These are phyloP conservation scores for Sugiyamaella americana DNA, from an alignment of 805 yeast genomes.

Conservation along the genomic window DNA sequence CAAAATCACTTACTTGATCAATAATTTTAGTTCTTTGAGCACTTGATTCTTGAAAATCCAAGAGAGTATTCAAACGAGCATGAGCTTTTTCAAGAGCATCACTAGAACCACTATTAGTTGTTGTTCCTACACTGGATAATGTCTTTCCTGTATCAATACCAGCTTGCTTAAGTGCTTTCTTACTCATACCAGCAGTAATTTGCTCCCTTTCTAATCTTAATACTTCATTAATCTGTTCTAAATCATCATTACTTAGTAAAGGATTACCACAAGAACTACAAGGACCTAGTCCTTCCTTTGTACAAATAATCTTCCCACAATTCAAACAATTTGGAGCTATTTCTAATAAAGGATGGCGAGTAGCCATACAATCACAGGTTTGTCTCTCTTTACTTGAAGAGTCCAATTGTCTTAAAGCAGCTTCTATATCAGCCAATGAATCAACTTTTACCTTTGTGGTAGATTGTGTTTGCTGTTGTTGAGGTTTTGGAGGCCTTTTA, in stretches of 20 bases:
- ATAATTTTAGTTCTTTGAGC: constrained; percentile 88
- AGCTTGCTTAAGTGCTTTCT: constrained; percentile 35
- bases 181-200: constrained; percentile 31
- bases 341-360: constrained; percentile 80
- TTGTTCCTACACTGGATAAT: constrained; percentile 4
- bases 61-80: constrained; percentile 61
- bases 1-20: constrained; percentile 88
- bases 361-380: constrained; percentile 77
- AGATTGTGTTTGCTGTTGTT: background rate
- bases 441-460: constrained; percentile 38
- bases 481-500: constrained; percentile 2
- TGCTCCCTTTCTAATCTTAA: constrained; percentile 49
- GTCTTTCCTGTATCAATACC: constrained; percentile 28
- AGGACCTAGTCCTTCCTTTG: constrained; percentile 83
- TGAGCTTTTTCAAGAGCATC: constrained; percentile 56
- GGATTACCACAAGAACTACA: constrained; percentile 77
- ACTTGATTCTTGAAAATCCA: constrained; percentile 78
- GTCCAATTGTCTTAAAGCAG: constrained; percentile 51
- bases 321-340: constrained; percentile 88
- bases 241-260: constrained; percentile 58
- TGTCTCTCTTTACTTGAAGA: constrained; percentile 23
- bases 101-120: background rate
- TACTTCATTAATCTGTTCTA: constrained; percentile 47
- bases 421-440: constrained; percentile 59
- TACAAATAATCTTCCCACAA: constrained; percentile 92